phyloP scores from a whole-genome alignment of 2,329 filamentous ascomycete genomes.

The Calycina marina region DNA sequence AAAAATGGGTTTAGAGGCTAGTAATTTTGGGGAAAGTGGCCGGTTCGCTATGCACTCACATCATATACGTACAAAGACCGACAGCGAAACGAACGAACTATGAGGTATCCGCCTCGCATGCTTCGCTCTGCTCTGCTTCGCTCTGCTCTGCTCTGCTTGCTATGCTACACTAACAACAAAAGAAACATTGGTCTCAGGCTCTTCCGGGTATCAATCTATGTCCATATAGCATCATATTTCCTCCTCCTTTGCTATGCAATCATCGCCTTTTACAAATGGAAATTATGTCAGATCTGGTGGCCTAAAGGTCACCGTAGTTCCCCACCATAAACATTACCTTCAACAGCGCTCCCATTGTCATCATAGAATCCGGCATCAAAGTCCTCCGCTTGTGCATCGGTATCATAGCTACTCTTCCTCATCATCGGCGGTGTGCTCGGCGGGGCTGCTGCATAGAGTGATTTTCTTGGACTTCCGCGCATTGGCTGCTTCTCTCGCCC shows the following conservation, averaged over 20 bases:
- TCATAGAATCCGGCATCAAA: constrained; percentile 24
- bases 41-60: too few relatives aligned
- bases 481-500: constrained; percentile 28
- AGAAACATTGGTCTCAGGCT: too few relatives aligned
- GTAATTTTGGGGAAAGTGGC: too few relatives aligned
- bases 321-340: constrained; percentile 8
- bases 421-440: constrained; percentile 46
- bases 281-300: not conserved
- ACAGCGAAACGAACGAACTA: too few relatives aligned
- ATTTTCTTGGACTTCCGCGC: constrained; percentile 27
- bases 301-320: constrained; percentile 1
- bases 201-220: not conserved
- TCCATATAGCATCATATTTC: not conserved
- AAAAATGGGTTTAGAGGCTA: too few relatives aligned
- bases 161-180: too few relatives aligned
- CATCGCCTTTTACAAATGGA: not conserved
- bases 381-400: constrained; percentile 43
- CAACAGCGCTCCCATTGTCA: constrained; percentile 20
- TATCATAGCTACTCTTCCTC: constrained; percentile 41
- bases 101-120: too few relatives aligned
- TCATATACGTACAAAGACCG: too few relatives aligned
- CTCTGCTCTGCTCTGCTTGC: too few relatives aligned
- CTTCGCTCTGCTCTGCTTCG: too few relatives aligned
- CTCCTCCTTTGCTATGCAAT: not conserved
- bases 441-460: constrained; percentile 15